These are phyloP conservation scores for Cornus suecica DNA, from an alignment of 148 eudicot species.

Conservation along the genomic window DNA sequence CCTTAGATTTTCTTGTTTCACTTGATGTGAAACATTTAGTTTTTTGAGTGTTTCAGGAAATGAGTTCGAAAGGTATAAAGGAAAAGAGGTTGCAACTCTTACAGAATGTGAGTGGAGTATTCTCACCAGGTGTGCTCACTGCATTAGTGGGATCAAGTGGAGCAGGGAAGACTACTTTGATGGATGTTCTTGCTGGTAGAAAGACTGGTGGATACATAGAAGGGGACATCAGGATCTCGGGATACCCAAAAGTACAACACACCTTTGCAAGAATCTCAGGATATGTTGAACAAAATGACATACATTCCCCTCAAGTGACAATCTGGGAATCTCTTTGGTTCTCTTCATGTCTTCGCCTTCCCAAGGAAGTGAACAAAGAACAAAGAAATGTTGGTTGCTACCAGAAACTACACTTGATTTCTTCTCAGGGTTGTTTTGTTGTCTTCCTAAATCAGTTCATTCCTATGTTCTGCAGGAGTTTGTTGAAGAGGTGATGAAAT, in stretches of 20 bases:
- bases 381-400: slow-evolving; percentile 50
- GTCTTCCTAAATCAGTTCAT: slow-evolving; percentile 5
- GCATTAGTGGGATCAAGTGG: slow-evolving; percentile 94
- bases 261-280: slow-evolving; percentile 89
- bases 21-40: not conserved
- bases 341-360: slow-evolving; percentile 77
- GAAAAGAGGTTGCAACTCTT: slow-evolving; percentile 76
- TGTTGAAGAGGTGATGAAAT: slow-evolving; percentile 76
- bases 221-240: slow-evolving; percentile 86
- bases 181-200: slow-evolving; percentile 96
- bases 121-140: slow-evolving; percentile 84
- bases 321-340: slow-evolving; percentile 78
- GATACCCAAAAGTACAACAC: slow-evolving; percentile 67
- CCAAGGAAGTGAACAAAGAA: slow-evolving; percentile 47
- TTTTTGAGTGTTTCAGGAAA: slow-evolving; percentile 44
- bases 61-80: slow-evolving; percentile 60
- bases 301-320: slow-evolving; percentile 94
- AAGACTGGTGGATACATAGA: slow-evolving; percentile 91
- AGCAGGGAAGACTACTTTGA: slow-evolving; percentile 94
- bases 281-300: slow-evolving; percentile 86
- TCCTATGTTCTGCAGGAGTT: slow-evolving; percentile 54
- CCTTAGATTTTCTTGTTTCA: not conserved
- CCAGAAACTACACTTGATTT: not conserved
- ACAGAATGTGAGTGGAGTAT: slow-evolving; percentile 75
- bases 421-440: not conserved